Evolutionary conservation across 257 asterid genomes (phyloP).

Genomic region (Ophiorrhiza pumila): DNA sequence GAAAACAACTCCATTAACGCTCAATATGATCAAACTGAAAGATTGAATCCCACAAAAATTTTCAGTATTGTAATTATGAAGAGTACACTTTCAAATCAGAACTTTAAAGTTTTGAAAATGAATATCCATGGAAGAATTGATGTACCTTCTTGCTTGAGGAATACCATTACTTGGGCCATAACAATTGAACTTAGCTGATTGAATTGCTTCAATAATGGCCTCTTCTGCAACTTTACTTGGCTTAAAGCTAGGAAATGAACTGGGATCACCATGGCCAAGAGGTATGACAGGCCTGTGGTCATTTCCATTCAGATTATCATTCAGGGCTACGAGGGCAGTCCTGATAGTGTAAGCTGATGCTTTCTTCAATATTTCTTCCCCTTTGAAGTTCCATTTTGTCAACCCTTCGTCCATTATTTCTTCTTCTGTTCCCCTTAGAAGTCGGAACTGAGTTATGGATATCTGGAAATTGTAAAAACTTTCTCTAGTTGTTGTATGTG

Average conservation of each 20-base stretch:
- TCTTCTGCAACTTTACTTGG: slow-evolving; percentile 42
- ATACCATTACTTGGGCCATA: slow-evolving; percentile 38
- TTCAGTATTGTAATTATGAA: too few relatives aligned
- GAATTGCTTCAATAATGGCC: slow-evolving; percentile 44
- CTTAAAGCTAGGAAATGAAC: slow-evolving; percentile 48
- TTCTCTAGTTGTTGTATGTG: too few relatives aligned
- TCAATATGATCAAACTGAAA: too few relatives aligned
- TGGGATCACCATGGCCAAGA: slow-evolving; percentile 70
- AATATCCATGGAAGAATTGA: not conserved
- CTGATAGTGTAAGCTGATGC: slow-evolving; percentile 30
- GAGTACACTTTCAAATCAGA: not conserved
- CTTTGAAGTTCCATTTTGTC: slow-evolving; percentile 27
- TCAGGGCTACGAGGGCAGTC: slow-evolving; percentile 3
- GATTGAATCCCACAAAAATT: too few relatives aligned
- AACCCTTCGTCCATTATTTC: slow-evolving; percentile 10
- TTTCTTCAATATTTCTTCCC: slow-evolving; percentile 20
- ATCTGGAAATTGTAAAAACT: not conserved
- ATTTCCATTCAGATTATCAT: slow-evolving; percentile 25
- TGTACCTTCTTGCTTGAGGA: slow-evolving; percentile 47
- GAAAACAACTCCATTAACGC: too few relatives aligned
- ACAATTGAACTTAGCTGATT: slow-evolving; percentile 47
- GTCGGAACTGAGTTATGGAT: not conserved
- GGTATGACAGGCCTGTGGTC: slow-evolving; percentile 42
- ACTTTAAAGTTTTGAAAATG: not conserved
- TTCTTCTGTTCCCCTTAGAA: not conserved